Base-by-base conservation (phyloP, 2,329 filamentous ascomycete species). In the Xylariaceae sp. region DNA sequence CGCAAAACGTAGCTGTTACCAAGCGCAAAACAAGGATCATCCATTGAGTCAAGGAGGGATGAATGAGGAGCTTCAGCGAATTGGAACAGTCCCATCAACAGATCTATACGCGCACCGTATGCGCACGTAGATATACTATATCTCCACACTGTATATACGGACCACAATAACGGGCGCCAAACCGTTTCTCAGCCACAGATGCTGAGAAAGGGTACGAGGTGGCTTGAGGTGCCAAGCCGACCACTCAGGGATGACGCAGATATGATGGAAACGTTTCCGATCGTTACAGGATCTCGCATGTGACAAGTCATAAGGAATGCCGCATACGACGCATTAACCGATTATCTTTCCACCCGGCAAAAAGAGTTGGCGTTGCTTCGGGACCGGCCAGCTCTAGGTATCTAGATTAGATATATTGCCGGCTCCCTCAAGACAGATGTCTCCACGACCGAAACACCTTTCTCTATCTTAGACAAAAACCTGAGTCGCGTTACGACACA, bases 161-260 rank as follows among this genome's bases (percentile, higher is more conserved):
- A 4, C 8, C 26, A 5, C 26, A 26, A 26, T 8, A 4, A 8
- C 4, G 32, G 32, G 10, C 32, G 9, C 32, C 9, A 34, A 19
- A 54, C 42, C 29, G 47, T 40, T 40, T 47, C 16, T 49, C 47
- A 47, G 40, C 37, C 51, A 43, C 44, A 19, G n/a, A 22, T 32
- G 30, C 41, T 16, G 18, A 40, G 41, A 15, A 15, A 15, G 22
- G 40, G 19, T 42, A 42, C 44, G 26, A 52, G 34, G 37, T 50
- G 53, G 53, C 49, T 48, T 50, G 16, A 21, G 42, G 41, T 49
- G 53, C 56, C 47, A 51, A 48, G 44, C 51, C 19, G 34, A 39
- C 47, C 29, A 41, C 44, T 49, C 41, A 44, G 16, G 30, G 16
- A 53, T 58, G 56, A 53, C 53, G 53, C 50, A 58, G 21, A 30